These are phyloP conservation scores for Aquilaria yunnanensis DNA, from an alignment of 345 rosid genomes.

Conservation along the genomic window DNA sequence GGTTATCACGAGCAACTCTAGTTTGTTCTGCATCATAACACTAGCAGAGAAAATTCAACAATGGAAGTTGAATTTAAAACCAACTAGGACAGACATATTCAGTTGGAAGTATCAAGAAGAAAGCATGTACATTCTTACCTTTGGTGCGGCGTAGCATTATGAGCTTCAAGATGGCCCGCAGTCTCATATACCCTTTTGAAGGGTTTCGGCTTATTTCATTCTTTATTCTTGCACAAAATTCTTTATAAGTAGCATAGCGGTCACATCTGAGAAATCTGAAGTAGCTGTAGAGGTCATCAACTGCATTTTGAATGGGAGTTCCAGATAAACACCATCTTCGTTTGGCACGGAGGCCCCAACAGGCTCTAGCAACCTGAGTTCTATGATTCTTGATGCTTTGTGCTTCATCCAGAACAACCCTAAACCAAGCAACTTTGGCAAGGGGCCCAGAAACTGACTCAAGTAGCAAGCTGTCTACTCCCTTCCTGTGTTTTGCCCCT, in stretches of 20 bases:
- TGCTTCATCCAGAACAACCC: constrained; percentile 96
- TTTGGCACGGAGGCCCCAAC: constrained; percentile 99
- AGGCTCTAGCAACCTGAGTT: constrained; percentile 97
- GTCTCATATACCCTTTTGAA: constrained; percentile 59
- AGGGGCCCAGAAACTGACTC: constrained; percentile 73
- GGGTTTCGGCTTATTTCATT: constrained; percentile 58
- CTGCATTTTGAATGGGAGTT: constrained; percentile 95
- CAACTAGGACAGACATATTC: too few species aligned
- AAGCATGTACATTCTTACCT: constrained; percentile 36
- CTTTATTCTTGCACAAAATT: constrained; percentile 61
- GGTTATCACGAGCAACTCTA: not conserved
- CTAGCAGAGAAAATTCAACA: too few species aligned
- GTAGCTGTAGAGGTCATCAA: constrained; percentile 97
- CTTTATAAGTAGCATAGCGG: constrained; percentile 55
- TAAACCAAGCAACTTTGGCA: constrained; percentile 92
- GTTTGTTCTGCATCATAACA: too few species aligned
- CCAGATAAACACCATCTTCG: constrained; percentile 99
- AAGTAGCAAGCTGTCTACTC: constrained; percentile 26
- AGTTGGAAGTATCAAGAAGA: too few species aligned
- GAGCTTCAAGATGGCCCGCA: constrained; percentile 85
- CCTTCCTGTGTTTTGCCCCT: constrained; percentile 50
- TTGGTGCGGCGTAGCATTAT: constrained; percentile 97
- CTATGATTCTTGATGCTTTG: constrained; percentile 95
- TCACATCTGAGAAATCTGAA: constrained; percentile 94
- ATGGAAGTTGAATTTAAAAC: too few species aligned